Evolutionary conservation across 1,284 basidiomycete genomes (phyloP).

Genomic region (Ganoderma lucidum): DNA sequence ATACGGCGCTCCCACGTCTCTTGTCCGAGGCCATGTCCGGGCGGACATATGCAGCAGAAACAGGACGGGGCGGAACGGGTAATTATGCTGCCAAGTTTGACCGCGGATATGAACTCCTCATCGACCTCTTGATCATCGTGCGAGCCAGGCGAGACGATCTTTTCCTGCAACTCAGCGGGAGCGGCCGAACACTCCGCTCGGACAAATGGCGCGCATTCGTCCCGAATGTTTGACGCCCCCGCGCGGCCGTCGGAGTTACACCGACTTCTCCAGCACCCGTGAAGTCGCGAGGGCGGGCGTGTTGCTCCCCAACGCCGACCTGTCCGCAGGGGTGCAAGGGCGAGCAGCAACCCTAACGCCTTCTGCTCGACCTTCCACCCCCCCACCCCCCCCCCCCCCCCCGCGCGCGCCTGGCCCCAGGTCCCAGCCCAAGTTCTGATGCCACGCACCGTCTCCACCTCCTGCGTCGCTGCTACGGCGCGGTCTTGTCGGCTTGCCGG

Average conservation of each 20-base stretch:
- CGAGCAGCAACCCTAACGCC: conserved; percentile 1
- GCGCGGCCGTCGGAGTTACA: background rate
- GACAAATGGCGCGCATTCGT: background rate
- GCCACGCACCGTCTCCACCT: conserved; percentile 6
- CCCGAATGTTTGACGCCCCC: background rate
- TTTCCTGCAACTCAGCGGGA: background rate
- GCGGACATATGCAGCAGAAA: background rate
- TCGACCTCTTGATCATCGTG: background rate
- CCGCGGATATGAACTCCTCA: background rate
- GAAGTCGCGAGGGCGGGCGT: background rate
- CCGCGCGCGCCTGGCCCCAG: background rate
- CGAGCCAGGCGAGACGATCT: background rate
- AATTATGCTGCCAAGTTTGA: background rate
- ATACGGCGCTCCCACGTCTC: background rate
- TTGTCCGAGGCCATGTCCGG: background rate
- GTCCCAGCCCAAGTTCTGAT: background rate
- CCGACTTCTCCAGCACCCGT: background rate
- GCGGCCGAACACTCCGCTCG: background rate
- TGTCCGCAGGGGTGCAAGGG: background rate
- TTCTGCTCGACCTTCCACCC: conserved; percentile 7
- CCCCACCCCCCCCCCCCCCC: too few species aligned
- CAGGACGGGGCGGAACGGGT: background rate
- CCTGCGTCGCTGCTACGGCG: background rate
- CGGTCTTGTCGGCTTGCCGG: conserved; percentile 8
- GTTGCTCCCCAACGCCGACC: conserved; percentile 10